Evolutionary conservation across 306 rosid species (phyloP).

Genomic region (Prunus armeniaca): DNA sequence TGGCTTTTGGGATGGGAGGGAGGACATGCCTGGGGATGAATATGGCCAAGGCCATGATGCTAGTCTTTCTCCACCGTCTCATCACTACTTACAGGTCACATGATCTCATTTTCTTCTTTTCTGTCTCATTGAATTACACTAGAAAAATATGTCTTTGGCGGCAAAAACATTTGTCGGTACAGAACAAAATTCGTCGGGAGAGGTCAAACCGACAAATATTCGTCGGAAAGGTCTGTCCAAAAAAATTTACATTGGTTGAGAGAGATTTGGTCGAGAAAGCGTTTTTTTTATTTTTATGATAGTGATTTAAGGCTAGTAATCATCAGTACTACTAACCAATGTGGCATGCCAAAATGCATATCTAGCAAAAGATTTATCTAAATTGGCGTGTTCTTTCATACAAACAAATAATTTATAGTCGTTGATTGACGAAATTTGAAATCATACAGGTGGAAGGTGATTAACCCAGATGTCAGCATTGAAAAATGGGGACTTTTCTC

Average conservation of each 20-base stretch:
- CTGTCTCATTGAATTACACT: conserved; percentile 1
- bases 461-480: conserved; percentile 61
- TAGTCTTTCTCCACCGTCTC: conserved; percentile 83
- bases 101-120: background rate
- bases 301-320: background rate
- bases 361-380: no score
- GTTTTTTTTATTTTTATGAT: background rate
- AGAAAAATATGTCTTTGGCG: no score
- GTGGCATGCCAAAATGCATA: background rate
- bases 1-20: conserved; percentile 92
- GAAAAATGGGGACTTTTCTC: conserved; percentile 74
- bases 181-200: no score
- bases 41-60: conserved; percentile 87
- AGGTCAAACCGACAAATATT: no score
- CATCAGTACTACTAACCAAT: no score
- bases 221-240: no score
- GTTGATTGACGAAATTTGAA: background rate
- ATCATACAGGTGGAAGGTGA: conserved; percentile 65
- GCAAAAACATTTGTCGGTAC: no score
- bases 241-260: no score
- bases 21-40: conserved; percentile 85
- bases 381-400: no score
- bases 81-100: conserved; percentile 56
- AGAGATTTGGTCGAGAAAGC: no score
- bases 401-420: rapidly evolving